Evolutionary conservation across 768 basidiomycete species (phyloP), one percentile per base, ranked within the genome.

Genomic region (Agaricus bisporus): DNA sequence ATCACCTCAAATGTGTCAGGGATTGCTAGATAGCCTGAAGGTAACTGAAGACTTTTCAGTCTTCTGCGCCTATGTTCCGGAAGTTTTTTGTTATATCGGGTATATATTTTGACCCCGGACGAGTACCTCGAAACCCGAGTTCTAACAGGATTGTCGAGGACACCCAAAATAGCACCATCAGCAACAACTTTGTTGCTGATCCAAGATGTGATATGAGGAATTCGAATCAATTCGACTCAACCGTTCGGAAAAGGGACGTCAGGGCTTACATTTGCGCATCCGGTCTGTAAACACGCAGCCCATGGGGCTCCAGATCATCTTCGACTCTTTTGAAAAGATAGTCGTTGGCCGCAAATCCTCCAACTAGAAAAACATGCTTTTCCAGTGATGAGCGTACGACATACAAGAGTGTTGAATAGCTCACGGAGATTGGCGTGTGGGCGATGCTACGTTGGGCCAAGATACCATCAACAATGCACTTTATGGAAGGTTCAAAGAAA

Each of bases 311-410:
- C 10, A 83, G 64, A 5, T 66, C 59, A 47, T 61, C 64, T 39
- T 71, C 71, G 1, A 83, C 70, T 45, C 68, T 66, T 2, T 65
- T 61, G 59, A 71, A 78, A 15, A 83, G 61, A 70, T 76, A 82
- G 48, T 81, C 76, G 51, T 75, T 82, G 1, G 79, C 78, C 11
- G 78, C 75, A 60, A 82, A 83, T 0, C 81, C 81, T 18, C 82
- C 82, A 3, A 83, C 80, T 1, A 84, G 71, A 29, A 76, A 68
- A 25, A 76, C 69, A 28, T 17, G 29, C 50, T 51, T 20, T 15
- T 38, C 37, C 4, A 20, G 7, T 10, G 18, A n/a, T 3, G 12
- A 9, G 35, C n/a, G 17, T 15, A 8, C 6, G 15, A 41, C 11
- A 5, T 3, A 38, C 32, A 32, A n/a, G 28, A 36, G n/a, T 22